Evolutionary conservation across 2,329 filamentous ascomycete genomes (phyloP).

Genomic region (Hypoxylon sp.): DNA sequence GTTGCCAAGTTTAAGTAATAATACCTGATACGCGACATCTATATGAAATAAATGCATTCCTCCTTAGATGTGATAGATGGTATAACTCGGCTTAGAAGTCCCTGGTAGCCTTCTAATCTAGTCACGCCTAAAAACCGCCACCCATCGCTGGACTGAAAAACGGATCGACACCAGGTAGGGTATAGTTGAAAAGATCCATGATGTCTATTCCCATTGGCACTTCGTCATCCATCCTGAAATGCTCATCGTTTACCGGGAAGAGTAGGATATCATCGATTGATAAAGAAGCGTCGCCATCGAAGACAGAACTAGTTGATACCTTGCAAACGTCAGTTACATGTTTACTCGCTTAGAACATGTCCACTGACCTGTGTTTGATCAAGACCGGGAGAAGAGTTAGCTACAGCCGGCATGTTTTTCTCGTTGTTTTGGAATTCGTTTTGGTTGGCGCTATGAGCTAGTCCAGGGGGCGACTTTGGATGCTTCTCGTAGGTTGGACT

Average conservation of each 20-base stretch:
- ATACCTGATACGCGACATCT: too few species aligned
- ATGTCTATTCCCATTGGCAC: conserved; percentile 38
- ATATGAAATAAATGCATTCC: too few species aligned
- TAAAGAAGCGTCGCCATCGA: conserved; percentile 7
- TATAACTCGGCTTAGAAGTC: too few species aligned
- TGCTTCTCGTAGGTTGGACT: conserved; percentile 6
- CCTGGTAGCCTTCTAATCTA: too few species aligned
- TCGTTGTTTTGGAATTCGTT: not conserved
- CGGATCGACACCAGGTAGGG: conserved; percentile 38
- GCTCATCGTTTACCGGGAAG: conserved; percentile 27
- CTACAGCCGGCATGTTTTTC: not conserved
- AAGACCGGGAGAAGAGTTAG: conserved; percentile 3
- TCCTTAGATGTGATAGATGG: too few species aligned
- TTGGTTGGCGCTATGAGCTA: conserved; percentile 14
- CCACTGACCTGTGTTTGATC: conserved; percentile 8
- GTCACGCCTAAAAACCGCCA: conserved; percentile 3
- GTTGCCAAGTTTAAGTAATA: too few species aligned
- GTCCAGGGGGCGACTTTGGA: not conserved
- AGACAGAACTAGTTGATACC: conserved; percentile 6
- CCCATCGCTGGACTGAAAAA: conserved; percentile 40
- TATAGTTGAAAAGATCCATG: conserved; percentile 42
- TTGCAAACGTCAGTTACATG: conserved; percentile 1
- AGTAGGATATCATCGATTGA: conserved; percentile 22
- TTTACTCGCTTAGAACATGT: not conserved
- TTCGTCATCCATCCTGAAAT: conserved; percentile 18